phyloP scores from a whole-genome alignment of 495 filamentous ascomycete species.

The Aspergillus ostianus region DNA sequence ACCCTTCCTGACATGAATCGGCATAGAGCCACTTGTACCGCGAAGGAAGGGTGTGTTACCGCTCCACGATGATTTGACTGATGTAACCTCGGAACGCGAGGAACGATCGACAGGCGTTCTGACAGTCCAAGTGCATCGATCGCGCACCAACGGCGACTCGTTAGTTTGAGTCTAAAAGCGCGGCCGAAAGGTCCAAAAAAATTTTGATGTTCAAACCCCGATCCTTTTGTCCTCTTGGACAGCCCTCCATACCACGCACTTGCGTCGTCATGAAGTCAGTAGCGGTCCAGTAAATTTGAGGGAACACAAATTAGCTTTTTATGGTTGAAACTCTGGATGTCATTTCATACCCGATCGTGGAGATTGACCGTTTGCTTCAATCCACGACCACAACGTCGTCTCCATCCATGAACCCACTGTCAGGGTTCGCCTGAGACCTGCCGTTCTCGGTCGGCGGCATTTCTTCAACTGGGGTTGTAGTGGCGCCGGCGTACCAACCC shows the following conservation, averaged over 20 bases:
- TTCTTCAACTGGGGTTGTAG: constrained; percentile 23
- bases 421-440: constrained; percentile 11
- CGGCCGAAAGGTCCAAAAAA: background rate
- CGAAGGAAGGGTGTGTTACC: constrained; percentile 1
- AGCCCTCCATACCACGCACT: background rate
- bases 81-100: constrained; percentile 15
- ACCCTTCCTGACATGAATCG: background rate
- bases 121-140: background rate
- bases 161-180: constrained; percentile 7
- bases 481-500: constrained; percentile 38
- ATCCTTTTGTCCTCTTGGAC: background rate
- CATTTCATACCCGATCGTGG: background rate
- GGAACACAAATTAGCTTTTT: background rate
- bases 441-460: constrained; percentile 16
- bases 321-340: background rate
- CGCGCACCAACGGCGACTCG: background rate
- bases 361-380: constrained; percentile 15
- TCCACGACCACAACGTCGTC: constrained; percentile 43
- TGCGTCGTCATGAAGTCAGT: background rate
- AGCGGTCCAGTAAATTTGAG: background rate
- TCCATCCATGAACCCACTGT: constrained; percentile 33
- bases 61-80: background rate
- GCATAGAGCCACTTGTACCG: background rate
- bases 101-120: constrained; percentile 9
- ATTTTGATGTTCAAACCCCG: background rate